Conservation (phyloP, 225 moss, liverwort and hornwort genomes). For the Physcomitrellopsis africana region DNA sequence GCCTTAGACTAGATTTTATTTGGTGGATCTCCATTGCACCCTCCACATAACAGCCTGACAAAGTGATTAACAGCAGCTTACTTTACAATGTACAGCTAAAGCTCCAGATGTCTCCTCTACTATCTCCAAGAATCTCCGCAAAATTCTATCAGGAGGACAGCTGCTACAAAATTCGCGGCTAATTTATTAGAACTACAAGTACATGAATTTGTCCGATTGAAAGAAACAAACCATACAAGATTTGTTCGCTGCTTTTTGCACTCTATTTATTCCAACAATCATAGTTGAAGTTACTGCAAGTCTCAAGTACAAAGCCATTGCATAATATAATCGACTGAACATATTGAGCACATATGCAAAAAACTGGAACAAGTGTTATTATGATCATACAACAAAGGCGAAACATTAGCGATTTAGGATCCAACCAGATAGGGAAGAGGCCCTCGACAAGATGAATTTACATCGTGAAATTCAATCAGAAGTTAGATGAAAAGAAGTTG, state of each 20-base stretch:
- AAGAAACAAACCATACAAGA: not conserved
- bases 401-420: no score
- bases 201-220: not conserved
- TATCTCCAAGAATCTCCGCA: slow-evolving; percentile 91
- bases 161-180: slow-evolving; percentile 47
- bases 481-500: not conserved
- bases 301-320: not conserved
- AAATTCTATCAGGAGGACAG: slow-evolving; percentile 85
- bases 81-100: slow-evolving; percentile 97
- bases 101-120: slow-evolving; percentile 86
- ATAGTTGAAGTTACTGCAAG: not conserved
- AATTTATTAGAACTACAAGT: not conserved
- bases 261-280: not conserved
- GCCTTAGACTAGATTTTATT: not conserved
- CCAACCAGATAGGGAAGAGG: no score
- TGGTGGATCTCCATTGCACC: not conserved
- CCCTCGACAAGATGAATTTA: not conserved
- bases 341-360: not conserved
- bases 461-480: no score
- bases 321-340: not conserved
- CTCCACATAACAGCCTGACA: not conserved
- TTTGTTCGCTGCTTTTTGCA: not conserved
- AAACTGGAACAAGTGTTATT: not conserved
- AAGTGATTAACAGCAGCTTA: slow-evolving; percentile 33
- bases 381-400: not conserved